A percentile compares a stretch with the other conserved stretches of the same genome.
Evolutionary conservation across 1,139 yeast species (phyloP).

Genomic region (Hanseniaspora sp.): DNA sequence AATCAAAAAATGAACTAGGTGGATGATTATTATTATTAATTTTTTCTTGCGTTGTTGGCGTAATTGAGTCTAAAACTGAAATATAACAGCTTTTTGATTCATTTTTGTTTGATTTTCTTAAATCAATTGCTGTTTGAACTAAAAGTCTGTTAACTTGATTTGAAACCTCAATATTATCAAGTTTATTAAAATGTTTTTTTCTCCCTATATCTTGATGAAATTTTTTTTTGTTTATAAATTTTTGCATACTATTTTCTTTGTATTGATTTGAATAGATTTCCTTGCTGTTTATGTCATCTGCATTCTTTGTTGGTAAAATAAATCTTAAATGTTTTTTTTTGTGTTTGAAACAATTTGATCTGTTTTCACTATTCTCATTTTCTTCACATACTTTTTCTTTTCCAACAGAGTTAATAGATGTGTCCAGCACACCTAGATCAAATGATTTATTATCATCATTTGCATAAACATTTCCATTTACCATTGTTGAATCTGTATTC

Average conservation of each 20-base stretch:
- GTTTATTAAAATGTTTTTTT: background rate
- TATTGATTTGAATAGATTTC: no score
- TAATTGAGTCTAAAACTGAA: constrained; percentile 3
- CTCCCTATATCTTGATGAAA: background rate
- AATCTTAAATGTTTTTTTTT: no score
- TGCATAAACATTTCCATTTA: no score
- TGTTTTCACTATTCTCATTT: no score
- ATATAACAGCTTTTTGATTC: background rate
- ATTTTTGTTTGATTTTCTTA: background rate
- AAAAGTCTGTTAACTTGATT: background rate
- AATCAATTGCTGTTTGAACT: background rate
- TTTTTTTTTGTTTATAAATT: background rate
- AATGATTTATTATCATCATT: no score
- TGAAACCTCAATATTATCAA: background rate
- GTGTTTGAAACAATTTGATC: no score
- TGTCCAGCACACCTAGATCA: no score
- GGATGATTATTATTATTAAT: background rate
- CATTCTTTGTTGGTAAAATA: no score
- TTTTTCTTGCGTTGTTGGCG: background rate
- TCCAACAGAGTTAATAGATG: no score
- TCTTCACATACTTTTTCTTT: no score
- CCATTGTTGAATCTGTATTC: no score
- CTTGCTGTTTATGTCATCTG: no score
- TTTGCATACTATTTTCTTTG: background rate
- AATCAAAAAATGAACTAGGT: background rate